These are phyloP conservation scores for Hermanozyma aechmeae DNA, from an alignment of 805 yeast species.

Conservation along the genomic window DNA sequence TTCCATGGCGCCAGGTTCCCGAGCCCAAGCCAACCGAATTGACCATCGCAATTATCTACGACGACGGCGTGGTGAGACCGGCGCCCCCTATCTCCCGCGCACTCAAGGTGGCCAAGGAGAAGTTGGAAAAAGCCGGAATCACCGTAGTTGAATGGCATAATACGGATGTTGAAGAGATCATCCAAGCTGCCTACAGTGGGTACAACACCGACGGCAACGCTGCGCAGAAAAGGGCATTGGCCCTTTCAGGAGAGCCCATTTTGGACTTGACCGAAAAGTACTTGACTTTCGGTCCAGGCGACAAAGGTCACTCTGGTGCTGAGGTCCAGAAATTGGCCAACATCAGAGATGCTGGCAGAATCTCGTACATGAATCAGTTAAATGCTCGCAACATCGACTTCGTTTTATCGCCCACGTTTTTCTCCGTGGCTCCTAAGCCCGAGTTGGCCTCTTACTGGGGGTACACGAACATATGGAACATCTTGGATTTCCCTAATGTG, in stretches of 20 bases:
- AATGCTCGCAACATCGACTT: conserved; percentile 7
- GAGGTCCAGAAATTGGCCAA: conserved; percentile 7
- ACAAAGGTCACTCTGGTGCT: conserved; percentile 9
- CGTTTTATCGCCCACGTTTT: conserved; percentile 10
- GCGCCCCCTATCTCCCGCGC: conserved; percentile 11
- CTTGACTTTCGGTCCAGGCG: conserved; percentile 9
- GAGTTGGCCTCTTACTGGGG: conserved; percentile 12
- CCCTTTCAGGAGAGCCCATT: conserved; percentile 8
- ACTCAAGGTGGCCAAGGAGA: conserved; percentile 6
- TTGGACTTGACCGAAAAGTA: conserved; percentile 5
- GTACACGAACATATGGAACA: conserved; percentile 11
- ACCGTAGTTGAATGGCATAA: conserved; percentile 9
- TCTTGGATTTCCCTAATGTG: conserved; percentile 12
- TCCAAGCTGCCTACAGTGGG: conserved; percentile 8
- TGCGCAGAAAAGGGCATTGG: conserved; percentile 6
- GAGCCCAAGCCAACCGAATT: conserved; percentile 6
- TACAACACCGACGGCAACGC: conserved; percentile 10
- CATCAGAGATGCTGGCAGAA: conserved; percentile 7
- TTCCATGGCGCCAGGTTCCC: conserved; percentile 8
- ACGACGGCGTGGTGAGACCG: conserved; percentile 11
- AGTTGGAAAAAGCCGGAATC: conserved; percentile 7
- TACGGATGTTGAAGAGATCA: conserved; percentile 6
- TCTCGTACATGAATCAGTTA: conserved; percentile 6
- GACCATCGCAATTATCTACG: conserved; percentile 8
- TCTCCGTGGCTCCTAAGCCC: conserved; percentile 10